Evolutionary conservation across 2,329 filamentous ascomycete species (phyloP).

Genomic region (Calonectria pauciramosa): DNA sequence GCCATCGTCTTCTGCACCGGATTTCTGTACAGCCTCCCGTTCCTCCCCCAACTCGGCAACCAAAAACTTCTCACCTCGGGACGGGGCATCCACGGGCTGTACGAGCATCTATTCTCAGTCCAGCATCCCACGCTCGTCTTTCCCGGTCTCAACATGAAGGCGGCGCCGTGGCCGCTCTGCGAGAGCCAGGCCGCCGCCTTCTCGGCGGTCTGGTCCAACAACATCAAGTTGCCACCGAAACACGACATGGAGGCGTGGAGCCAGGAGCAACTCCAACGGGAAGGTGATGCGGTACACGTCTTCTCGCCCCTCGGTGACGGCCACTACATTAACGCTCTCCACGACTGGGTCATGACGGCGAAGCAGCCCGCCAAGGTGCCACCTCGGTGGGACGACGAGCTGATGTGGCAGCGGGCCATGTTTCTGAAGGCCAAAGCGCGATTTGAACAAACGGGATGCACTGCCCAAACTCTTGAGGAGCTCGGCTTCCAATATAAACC

Average conservation of each 20-base stretch:
- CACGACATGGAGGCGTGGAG: constrained; percentile 81
- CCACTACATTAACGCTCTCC: constrained; percentile 77
- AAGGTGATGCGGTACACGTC: constrained; percentile 49
- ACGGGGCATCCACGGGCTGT: constrained; percentile 77
- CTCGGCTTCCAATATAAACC: constrained; percentile 75
- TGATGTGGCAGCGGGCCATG: constrained; percentile 79
- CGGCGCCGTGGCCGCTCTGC: constrained; percentile 88
- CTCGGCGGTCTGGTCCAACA: constrained; percentile 81
- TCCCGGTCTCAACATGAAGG: constrained; percentile 79
- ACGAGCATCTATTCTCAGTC: constrained; percentile 84
- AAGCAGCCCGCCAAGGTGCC: constrained; percentile 74
- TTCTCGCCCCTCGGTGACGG: constrained; percentile 65
- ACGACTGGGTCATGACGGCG: constrained; percentile 71
- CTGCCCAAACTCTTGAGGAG: constrained; percentile 76
- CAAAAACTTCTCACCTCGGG: constrained; percentile 75
- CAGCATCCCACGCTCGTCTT: constrained; percentile 84
- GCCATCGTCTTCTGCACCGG: constrained; percentile 89
- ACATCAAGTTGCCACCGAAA: constrained; percentile 73
- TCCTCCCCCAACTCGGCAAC: constrained; percentile 64
- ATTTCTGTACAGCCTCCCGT: constrained; percentile 88
- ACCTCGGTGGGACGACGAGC: constrained; percentile 77
- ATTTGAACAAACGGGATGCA: constrained; percentile 76
- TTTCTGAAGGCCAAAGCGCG: constrained; percentile 78
- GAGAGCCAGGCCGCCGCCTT: constrained; percentile 86
- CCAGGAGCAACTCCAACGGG: constrained; percentile 65